Conservation (phyloP, 352 stramenopile species). For the Phytophthora brassicae region DNA sequence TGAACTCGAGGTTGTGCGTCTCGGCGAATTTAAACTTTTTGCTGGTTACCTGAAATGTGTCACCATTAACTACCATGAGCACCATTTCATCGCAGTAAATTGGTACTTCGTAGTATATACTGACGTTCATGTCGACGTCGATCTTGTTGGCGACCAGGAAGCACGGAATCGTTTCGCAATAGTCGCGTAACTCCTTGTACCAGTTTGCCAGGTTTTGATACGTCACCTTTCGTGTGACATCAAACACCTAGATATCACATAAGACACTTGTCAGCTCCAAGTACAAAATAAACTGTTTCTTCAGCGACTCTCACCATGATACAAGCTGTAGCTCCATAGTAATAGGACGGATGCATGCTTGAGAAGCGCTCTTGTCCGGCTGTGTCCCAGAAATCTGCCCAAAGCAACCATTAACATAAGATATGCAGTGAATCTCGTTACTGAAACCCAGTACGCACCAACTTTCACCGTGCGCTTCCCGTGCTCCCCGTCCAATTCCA, state of each 20-base stretch:
- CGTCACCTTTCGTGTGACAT: constrained; percentile 95
- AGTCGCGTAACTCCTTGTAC: constrained; percentile 91
- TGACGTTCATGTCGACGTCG: constrained; percentile 92
- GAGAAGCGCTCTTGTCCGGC: constrained; percentile 95
- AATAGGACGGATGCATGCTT: constrained; percentile 96
- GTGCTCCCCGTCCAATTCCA: constrained; percentile 69
- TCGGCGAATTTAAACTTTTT: constrained; percentile 97
- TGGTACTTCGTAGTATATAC: too few relatives aligned
- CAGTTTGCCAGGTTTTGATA: constrained; percentile 93
- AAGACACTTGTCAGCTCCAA: neutral
- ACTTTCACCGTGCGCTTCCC: constrained; percentile 63
- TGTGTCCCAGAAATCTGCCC: constrained; percentile 95
- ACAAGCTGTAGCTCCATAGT: constrained; percentile 93
- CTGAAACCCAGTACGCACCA: constrained; percentile 31
- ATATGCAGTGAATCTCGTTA: too few relatives aligned
- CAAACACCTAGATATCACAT: constrained; percentile 76
- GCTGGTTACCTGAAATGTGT: constrained; percentile 82
- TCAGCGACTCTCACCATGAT: constrained; percentile 69
- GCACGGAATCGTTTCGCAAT: constrained; percentile 92
- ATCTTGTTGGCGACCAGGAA: constrained; percentile 98
- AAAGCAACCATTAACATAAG: neutral
- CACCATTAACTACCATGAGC: constrained; percentile 1
- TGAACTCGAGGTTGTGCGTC: constrained; percentile 93
- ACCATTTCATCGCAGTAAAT: too few relatives aligned
- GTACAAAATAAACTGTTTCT: neutral